Evolutionary conservation across 768 basidiomycete genomes (phyloP).

Genomic region (Galerina marginata): DNA sequence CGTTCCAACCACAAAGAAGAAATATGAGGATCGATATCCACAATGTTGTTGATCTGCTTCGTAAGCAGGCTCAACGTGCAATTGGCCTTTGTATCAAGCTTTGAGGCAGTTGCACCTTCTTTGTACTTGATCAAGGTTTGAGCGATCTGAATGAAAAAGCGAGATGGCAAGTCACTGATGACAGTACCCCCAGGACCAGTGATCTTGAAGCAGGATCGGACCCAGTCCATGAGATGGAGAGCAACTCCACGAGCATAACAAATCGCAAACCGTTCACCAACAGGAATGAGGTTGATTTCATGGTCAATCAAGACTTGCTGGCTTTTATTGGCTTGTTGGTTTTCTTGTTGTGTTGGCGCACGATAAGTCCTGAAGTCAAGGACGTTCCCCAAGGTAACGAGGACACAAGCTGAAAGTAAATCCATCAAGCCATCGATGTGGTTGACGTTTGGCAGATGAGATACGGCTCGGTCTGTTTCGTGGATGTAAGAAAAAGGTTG

Average conservation of each 20-base stretch:
- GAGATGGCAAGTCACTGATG: constrained; percentile 1
- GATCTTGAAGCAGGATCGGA: background rate
- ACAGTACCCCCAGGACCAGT: background rate
- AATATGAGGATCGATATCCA: background rate
- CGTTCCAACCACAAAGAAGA: background rate
- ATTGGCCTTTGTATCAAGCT: background rate
- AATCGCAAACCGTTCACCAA: constrained; percentile 1
- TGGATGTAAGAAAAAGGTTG: background rate
- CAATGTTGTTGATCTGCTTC: background rate
- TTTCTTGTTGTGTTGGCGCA: constrained; percentile 6
- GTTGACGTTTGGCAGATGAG: background rate
- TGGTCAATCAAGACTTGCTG: background rate
- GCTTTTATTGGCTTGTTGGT: background rate
- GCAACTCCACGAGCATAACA: constrained; percentile 8
- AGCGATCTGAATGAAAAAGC: background rate
- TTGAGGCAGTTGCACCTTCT: background rate
- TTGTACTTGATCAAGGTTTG: constrained; percentile 1
- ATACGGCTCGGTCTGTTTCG: background rate
- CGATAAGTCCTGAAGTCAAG: constrained; percentile 12
- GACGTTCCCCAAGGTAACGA: constrained; percentile 11
- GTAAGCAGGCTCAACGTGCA: background rate
- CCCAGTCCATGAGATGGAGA: constrained; percentile 5
- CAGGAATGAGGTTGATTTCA: constrained; percentile 7
- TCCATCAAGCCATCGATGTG: constrained; percentile 7
- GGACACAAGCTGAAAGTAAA: constrained; percentile 5